Evolutionary conservation across 2,329 filamentous ascomycete species (phyloP).

Genomic region (Aureobasidium lini): DNA sequence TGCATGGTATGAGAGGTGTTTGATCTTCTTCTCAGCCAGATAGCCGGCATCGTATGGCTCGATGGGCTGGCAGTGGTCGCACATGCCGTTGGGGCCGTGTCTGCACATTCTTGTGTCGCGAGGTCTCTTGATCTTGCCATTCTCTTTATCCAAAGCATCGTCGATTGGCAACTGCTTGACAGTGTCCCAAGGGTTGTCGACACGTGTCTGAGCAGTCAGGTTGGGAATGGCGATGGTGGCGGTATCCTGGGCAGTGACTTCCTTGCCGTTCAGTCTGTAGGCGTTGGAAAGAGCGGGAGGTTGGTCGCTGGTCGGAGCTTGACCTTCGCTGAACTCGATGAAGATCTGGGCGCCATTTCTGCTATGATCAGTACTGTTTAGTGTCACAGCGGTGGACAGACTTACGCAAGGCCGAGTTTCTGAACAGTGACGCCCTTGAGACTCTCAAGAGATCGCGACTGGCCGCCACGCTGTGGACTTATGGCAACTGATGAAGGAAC

Average conservation of each 20-base stretch:
- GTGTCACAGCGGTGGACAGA: conserved; percentile 8
- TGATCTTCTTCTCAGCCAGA: conserved; percentile 93
- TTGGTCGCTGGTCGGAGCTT: conserved; percentile 44
- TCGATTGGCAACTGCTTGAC: conserved; percentile 84
- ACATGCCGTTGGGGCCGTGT: conserved; percentile 96
- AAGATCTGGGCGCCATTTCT: conserved; percentile 91
- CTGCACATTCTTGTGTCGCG: conserved; percentile 82
- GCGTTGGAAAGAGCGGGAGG: conserved; percentile 29
- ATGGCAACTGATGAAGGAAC: conserved; percentile 50
- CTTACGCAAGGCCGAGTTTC: conserved; percentile 50
- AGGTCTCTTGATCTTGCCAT: conserved; percentile 78
- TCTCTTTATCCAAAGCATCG: conserved; percentile 73
- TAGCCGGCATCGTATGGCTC: conserved; percentile 90
- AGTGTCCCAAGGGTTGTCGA: conserved; percentile 89
- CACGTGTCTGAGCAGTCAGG: conserved; percentile 50
- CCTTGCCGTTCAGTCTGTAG: conserved; percentile 70
- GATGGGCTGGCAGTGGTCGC: conserved; percentile 95
- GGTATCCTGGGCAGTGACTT: conserved; percentile 62
- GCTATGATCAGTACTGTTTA: conserved; percentile 22
- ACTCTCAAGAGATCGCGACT: conserved; percentile 45
- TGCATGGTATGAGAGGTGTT: conserved; percentile 93
- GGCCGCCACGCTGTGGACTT: conserved; percentile 53
- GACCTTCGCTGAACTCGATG: conserved; percentile 64
- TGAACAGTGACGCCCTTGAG: conserved; percentile 50
- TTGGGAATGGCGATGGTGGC: conserved; percentile 52